Percentiles rank a stretch among this genome's conserved stretches.
Evolutionary conservation across 345 rosid genomes (phyloP).

Genomic region (Toxicodendron radicans): DNA sequence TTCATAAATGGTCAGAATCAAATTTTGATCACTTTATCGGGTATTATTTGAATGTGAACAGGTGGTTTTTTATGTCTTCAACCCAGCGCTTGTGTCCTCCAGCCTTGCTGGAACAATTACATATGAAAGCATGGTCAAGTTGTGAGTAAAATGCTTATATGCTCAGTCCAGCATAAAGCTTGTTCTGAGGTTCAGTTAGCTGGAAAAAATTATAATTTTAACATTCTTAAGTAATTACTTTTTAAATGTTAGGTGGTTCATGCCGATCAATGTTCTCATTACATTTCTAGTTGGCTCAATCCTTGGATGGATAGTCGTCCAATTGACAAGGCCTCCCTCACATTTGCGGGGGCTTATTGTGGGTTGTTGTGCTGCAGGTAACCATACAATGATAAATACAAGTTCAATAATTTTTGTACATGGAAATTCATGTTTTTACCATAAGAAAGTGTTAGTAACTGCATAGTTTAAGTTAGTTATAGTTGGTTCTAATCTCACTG

Average conservation of each 20-base stretch:
- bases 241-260: conserved; percentile 37
- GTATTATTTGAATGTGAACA: conserved; percentile 10
- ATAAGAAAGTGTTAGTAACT: too few species aligned
- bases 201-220: neutral
- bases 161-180: neutral
- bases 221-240: neutral
- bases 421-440: too few species aligned
- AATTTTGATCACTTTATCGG: neutral
- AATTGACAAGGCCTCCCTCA: conserved; percentile 30
- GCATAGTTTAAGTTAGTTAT: too few species aligned
- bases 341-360: conserved; percentile 36
- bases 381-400: neutral
- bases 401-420: too few species aligned
- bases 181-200: neutral
- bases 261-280: conserved; percentile 43
- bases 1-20: neutral
- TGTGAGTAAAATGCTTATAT: conserved; percentile 31
- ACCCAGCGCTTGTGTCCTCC: conserved; percentile 57
- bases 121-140: conserved; percentile 44
- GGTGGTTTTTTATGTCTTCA: conserved; percentile 62
- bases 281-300: conserved; percentile 33
- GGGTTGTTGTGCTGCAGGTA: conserved; percentile 45
- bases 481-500: too few species aligned
- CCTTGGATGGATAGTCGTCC: conserved; percentile 39
- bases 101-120: conserved; percentile 52